Evolutionary conservation across 805 yeast genomes (phyloP).

Genomic region (Saturnispora halmiae): DNA sequence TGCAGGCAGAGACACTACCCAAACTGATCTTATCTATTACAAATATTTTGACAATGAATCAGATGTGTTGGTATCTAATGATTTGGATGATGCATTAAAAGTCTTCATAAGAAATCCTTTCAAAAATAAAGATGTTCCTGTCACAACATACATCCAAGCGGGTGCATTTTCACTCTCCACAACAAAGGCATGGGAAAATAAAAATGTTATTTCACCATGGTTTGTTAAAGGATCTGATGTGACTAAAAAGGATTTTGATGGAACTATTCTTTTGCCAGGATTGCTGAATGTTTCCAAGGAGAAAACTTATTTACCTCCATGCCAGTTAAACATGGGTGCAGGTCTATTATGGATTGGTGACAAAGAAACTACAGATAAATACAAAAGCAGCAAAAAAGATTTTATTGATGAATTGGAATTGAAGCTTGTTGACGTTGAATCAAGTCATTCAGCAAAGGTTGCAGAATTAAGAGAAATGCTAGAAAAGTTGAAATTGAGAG

Average conservation of each 20-base stretch:
- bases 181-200: conserved; percentile 85
- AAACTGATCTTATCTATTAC: conserved; percentile 70
- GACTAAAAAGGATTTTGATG: conserved; percentile 57
- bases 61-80: conserved; percentile 68
- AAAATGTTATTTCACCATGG: conserved; percentile 78
- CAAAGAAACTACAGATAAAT: conserved; percentile 36
- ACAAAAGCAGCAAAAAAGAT: conserved; percentile 21
- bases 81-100: conserved; percentile 61
- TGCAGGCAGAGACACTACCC: conserved; percentile 77
- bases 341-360: conserved; percentile 71
- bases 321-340: conserved; percentile 85
- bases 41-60: conserved; percentile 60
- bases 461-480: conserved; percentile 26
- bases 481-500: conserved; percentile 19
- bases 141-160: conserved; percentile 82
- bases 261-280: conserved; percentile 52
- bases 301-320: conserved; percentile 58
- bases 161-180: conserved; percentile 76
- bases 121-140: conserved; percentile 65
- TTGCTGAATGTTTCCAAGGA: conserved; percentile 45
- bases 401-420: conserved; percentile 26
- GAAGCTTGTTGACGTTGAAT: conserved; percentile 23
- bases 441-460: conserved; percentile 19
- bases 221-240: conserved; percentile 63
- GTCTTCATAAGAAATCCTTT: conserved; percentile 78